Conservation (phyloP, 768 basidiomycete species). For the Pisolithus albus region DNA sequence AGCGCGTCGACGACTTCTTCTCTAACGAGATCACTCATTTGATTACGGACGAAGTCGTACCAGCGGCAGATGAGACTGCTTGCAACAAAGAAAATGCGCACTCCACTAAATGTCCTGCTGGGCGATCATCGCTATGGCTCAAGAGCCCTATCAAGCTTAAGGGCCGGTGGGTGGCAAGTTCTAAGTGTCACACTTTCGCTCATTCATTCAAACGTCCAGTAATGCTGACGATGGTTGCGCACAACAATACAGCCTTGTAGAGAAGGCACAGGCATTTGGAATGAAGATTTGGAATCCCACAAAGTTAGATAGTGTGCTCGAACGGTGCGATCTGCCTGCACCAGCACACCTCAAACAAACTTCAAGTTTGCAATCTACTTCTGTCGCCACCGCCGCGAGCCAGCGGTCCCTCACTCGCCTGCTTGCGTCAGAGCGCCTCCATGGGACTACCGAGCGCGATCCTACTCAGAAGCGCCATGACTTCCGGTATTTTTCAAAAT, state of each 20-base stretch:
- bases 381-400: slow-evolving; percentile 23
- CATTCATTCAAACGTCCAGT: slow-evolving; percentile 11
- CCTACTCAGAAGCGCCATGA: slow-evolving; percentile 82
- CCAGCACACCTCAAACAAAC: slow-evolving; percentile 21
- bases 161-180: slow-evolving; percentile 41
- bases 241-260: slow-evolving; percentile 44
- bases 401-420: slow-evolving; percentile 53
- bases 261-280: slow-evolving; percentile 60
- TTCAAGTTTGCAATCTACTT: slow-evolving; percentile 24
- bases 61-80: slow-evolving; percentile 24
- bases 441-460: slow-evolving; percentile 88
- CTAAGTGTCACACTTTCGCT: background rate
- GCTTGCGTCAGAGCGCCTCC: slow-evolving; percentile 73
- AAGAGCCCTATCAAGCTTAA: slow-evolving; percentile 64
- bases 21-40: slow-evolving; percentile 83
- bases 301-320: slow-evolving; percentile 67
- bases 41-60: slow-evolving; percentile 54
- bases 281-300: slow-evolving; percentile 83
- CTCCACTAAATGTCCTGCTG: slow-evolving; percentile 22
- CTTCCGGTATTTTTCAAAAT: slow-evolving; percentile 76
- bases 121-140: slow-evolving; percentile 26
- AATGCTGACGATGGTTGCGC: slow-evolving; percentile 24
- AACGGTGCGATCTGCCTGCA: slow-evolving; percentile 49
- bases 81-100: slow-evolving; percentile 66
- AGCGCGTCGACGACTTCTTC: slow-evolving; percentile 89